phyloP scores from a whole-genome alignment of 2,329 filamentous ascomycete genomes.

The Arthrobotrys megalospora region DNA sequence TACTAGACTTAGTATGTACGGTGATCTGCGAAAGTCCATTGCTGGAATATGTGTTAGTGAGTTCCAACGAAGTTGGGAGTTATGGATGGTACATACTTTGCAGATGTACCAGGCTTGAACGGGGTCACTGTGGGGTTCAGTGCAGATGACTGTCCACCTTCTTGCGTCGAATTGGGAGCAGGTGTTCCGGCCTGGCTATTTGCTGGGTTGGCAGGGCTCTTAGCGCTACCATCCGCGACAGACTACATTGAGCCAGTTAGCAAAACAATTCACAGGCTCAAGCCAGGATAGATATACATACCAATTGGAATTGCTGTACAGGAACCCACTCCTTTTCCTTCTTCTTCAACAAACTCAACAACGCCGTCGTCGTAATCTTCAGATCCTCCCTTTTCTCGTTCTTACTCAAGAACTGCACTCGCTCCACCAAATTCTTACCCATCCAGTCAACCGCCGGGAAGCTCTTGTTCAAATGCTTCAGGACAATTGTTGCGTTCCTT shows the following conservation, averaged over 20 bases:
- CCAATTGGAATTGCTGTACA: conserved; percentile 64
- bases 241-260: conserved; percentile 45
- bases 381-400: conserved; percentile 65
- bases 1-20: conserved; percentile 62
- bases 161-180: conserved; percentile 43
- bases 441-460: conserved; percentile 94
- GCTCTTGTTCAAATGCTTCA: conserved; percentile 83
- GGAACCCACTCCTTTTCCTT: conserved; percentile 64
- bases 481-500: conserved; percentile 90
- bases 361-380: conserved; percentile 64
- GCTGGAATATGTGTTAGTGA: conserved; percentile 27
- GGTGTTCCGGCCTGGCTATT: conserved; percentile 57
- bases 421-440: conserved; percentile 71
- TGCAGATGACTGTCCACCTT: conserved; percentile 6
- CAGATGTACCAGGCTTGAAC: conserved; percentile 40
- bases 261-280: neutral
- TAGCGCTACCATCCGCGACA: conserved; percentile 58
- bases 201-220: conserved; percentile 41
- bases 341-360: conserved; percentile 64
- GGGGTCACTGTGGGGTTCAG: conserved; percentile 38
- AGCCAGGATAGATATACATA: conserved; percentile 43
- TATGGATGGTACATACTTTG: conserved; percentile 55
- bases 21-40: conserved; percentile 53
- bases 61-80: neutral
- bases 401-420: conserved; percentile 64